Evolutionary conservation across 2,329 filamentous ascomycete species (phyloP).

Genomic region (Fusarium duplospermum): DNA sequence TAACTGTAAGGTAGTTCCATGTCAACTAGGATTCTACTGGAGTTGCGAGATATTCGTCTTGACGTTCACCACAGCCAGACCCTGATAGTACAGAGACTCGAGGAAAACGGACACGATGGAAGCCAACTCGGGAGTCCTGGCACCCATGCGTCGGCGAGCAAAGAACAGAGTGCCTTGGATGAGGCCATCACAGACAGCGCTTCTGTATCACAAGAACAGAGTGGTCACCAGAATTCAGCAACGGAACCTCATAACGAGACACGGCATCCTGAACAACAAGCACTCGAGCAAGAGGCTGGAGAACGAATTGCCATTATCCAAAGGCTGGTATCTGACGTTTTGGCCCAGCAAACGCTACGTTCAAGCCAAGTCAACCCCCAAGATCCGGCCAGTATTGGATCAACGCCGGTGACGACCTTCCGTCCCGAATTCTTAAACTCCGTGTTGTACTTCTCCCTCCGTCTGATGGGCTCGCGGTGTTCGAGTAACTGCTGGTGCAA

Average conservation of each 20-base stretch:
- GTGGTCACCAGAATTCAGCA: background rate
- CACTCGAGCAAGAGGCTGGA: background rate
- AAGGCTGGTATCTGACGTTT: background rate
- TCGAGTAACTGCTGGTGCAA: background rate
- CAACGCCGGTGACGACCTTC: background rate
- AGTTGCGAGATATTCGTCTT: background rate
- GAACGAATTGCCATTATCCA: background rate
- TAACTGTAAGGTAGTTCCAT: background rate
- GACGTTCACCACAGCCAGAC: background rate
- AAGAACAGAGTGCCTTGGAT: background rate
- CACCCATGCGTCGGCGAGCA: background rate
- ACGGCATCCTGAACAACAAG: background rate
- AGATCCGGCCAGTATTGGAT: background rate
- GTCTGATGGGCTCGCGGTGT: background rate
- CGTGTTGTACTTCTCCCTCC: background rate
- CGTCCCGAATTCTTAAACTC: background rate
- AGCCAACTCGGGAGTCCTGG: background rate
- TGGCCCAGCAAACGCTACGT: background rate
- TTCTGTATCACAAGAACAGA: background rate
- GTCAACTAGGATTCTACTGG: background rate
- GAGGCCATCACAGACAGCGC: too few relatives aligned
- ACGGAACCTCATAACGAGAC: background rate
- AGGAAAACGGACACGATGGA: background rate
- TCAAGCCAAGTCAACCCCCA: background rate
- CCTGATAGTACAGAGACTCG: background rate